Evolutionary conservation across 768 basidiomycete species (phyloP).

Genomic region (Mycena metata): DNA sequence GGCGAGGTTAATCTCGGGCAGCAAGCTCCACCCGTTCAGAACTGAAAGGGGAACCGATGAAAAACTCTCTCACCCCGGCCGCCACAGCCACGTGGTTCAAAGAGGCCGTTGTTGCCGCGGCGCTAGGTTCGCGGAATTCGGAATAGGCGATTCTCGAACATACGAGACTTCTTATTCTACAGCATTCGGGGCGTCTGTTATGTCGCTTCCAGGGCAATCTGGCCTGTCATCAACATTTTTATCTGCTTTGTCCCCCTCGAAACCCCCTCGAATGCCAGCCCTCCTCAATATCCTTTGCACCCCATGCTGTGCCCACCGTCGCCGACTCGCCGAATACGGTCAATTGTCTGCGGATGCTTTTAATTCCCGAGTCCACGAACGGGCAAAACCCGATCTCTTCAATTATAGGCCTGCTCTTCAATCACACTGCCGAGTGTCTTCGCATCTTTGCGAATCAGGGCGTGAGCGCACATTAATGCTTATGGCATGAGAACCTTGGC

Average conservation of each 20-base stretch:
- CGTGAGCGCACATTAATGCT: conserved; percentile 17
- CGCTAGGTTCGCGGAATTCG: not conserved
- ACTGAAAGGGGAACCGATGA: not conserved
- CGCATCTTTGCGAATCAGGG: conserved; percentile 27
- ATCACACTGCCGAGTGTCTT: conserved; percentile 7
- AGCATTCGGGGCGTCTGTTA: conserved; percentile 20
- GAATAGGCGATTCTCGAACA: conserved; percentile 28
- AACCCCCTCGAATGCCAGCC: no score
- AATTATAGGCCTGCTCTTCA: conserved; percentile 10
- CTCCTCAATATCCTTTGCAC: no score
- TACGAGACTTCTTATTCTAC: conserved; percentile 1
- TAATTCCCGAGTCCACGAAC: conserved; percentile 21
- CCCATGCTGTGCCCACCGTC: conserved; percentile 8
- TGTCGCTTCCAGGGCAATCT: conserved; percentile 1
- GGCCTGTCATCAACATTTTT: not conserved
- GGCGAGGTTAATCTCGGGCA: conserved; percentile 11
- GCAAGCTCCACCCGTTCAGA: not conserved
- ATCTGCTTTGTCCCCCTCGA: no score
- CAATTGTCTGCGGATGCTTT: conserved; percentile 15
- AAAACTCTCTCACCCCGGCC: no score
- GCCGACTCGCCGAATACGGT: conserved; percentile 13
- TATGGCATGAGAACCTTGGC: conserved; percentile 28
- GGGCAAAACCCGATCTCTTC: not conserved
- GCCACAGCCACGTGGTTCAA: no score
- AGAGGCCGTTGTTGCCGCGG: not conserved